Conservation (phyloP, 768 basidiomycete species). For the Tulasnella sp. region DNA sequence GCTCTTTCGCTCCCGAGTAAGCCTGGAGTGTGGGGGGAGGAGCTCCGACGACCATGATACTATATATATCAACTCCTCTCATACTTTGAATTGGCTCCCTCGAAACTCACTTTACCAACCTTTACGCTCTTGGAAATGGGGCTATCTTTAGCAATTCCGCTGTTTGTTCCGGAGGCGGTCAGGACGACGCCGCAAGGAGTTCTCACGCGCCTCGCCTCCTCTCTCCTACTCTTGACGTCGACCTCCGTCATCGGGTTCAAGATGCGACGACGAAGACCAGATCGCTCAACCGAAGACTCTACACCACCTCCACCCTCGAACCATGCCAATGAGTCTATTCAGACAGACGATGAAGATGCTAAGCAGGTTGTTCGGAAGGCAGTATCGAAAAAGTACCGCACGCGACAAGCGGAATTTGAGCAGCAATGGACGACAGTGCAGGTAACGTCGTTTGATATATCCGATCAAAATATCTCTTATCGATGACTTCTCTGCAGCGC, state of each 20-base stretch:
- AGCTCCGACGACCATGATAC: too few relatives aligned
- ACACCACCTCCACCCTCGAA: background rate
- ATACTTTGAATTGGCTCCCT: background rate
- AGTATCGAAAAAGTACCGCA: background rate
- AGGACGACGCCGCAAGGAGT: background rate
- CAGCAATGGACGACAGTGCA: conserved; percentile 1
- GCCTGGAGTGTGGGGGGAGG: too few relatives aligned
- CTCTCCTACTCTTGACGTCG: background rate
- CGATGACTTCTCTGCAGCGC: background rate
- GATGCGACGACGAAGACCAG: conserved; percentile 11
- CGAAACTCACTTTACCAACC: background rate
- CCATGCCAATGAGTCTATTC: conserved; percentile 6
- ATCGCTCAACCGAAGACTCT: background rate
- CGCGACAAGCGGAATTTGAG: background rate
- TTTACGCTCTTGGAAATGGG: background rate
- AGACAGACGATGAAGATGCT: conserved; percentile 15
- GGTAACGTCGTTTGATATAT: background rate
- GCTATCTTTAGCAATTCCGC: background rate
- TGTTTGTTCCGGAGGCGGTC: background rate
- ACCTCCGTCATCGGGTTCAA: background rate
- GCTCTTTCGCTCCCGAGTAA: too few relatives aligned
- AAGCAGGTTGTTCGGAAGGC: background rate
- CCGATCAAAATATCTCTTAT: background rate
- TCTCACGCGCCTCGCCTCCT: background rate
- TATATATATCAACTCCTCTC: background rate